phyloP scores from a whole-genome alignment of 2,329 filamentous ascomycete genomes.

The Leptographium lundbergii region DNA sequence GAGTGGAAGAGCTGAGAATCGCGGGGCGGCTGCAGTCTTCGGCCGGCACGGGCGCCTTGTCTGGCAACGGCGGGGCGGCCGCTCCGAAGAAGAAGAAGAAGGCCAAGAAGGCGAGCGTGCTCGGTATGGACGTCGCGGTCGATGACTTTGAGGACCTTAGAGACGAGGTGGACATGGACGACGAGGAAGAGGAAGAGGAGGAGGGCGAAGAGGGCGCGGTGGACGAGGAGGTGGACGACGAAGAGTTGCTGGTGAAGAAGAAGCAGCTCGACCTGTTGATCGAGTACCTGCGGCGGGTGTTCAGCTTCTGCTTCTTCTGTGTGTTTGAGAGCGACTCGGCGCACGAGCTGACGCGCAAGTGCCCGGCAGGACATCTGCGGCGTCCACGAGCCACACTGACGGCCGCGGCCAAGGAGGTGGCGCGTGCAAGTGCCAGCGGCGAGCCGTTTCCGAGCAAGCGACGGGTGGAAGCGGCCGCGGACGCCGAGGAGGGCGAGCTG shows the following conservation, averaged over 20 bases:
- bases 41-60: slow-evolving; percentile 17
- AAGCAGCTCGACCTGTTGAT: slow-evolving; percentile 93
- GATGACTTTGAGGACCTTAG: slow-evolving; percentile 55
- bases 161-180: slow-evolving; percentile 48
- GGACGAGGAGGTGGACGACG: slow-evolving; percentile 77
- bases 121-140: slow-evolving; percentile 48
- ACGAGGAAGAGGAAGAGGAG: slow-evolving; percentile 63
- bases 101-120: slow-evolving; percentile 45
- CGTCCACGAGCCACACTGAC: slow-evolving; percentile 79
- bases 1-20: slow-evolving; percentile 66
- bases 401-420: slow-evolving; percentile 70
- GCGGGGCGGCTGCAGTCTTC: slow-evolving; percentile 63
- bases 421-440: slow-evolving; percentile 69
- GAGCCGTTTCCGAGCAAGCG: slow-evolving; percentile 78
- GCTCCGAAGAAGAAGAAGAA: slow-evolving; percentile 31
- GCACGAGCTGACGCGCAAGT: slow-evolving; percentile 90
- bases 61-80: not conserved
- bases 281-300: slow-evolving; percentile 90
- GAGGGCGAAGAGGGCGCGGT: slow-evolving; percentile 71
- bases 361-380: slow-evolving; percentile 90
- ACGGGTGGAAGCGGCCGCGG: slow-evolving; percentile 30
- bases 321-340: slow-evolving; percentile 97
- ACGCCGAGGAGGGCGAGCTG: slow-evolving; percentile 50
- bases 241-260: slow-evolving; percentile 82
- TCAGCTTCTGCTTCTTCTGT: slow-evolving; percentile 99